These are phyloP conservation scores for Pseudozyma sp. DNA, from an alignment of 1,284 basidiomycete genomes.

Conservation along the genomic window DNA sequence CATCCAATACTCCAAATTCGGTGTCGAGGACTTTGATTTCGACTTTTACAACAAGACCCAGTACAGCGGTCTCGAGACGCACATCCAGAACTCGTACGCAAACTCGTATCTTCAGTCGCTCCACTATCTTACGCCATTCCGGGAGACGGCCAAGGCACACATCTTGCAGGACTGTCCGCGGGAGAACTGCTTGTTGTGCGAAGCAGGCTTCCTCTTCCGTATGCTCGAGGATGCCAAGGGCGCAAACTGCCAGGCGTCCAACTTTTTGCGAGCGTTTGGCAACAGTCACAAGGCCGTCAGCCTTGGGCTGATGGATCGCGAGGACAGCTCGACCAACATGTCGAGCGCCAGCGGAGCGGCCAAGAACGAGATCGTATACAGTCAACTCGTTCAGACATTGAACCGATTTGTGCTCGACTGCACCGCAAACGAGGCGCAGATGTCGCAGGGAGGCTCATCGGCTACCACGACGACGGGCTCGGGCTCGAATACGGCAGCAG, in stretches of 20 bases:
- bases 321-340: conserved; percentile 75
- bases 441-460: conserved; percentile 2
- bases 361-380: conserved; percentile 72
- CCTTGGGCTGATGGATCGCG: conserved; percentile 89
- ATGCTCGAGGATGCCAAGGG: conserved; percentile 96
- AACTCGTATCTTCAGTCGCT: conserved; percentile 91
- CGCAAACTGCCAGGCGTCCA: conserved; percentile 94
- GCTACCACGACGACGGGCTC: neutral
- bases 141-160: conserved; percentile 87
- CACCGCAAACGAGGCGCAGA: conserved; percentile 48
- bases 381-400: conserved; percentile 90
- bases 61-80: conserved; percentile 93
- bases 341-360: conserved; percentile 40
- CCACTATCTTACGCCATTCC: conserved; percentile 83
- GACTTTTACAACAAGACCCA: conserved; percentile 75
- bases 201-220: conserved; percentile 91
- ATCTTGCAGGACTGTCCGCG: conserved; percentile 80
- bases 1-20: conserved; percentile 98
- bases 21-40: conserved; percentile 99
- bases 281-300: conserved; percentile 78
- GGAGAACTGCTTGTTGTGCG: conserved; percentile 93
- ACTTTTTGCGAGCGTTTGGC: conserved; percentile 94
- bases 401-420: conserved; percentile 89
- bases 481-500: neutral
- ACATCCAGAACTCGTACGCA: conserved; percentile 97